Base-by-base conservation (phyloP, 176 grass and related monocot species). In the Oryza glumipatula region DNA sequence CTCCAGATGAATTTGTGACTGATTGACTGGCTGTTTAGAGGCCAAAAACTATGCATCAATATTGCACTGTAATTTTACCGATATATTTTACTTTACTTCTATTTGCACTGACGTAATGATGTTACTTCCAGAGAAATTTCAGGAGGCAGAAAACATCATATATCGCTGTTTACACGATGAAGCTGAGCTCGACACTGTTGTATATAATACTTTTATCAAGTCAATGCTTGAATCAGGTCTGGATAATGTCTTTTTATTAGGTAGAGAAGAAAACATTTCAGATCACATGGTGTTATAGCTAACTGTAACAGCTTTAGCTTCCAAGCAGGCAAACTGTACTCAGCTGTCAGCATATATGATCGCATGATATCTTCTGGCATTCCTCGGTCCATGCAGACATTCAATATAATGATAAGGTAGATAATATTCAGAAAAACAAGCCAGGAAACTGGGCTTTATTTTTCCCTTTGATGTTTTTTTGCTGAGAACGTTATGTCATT, bases 391-490 rank as follows among this genome's bases (percentile, higher is more conserved):
- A 76, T 90, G 82, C 91, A 94, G 83, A 98, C 96, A 79, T 92
- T 94, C 35, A 92, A 94, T 70, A 89, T 92, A 77, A 95, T 98
- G 96, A 98, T 98, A 83, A 98, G 93, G 96, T 98, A 92, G 39
- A 73, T 76, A 58, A 19, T 54, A 1, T 45, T 68, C 23, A 41
- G 15, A 81, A 76, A 82, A 9, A 4, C 39, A 13, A 11, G 36
- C 46, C 24, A 3, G 11, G 45, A 80, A 41, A 51, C 15, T 9
- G 4, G 64, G 52, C 56, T 0, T 16, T 38, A 38, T 38, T 66
- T 7, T 88, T 46, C 11, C 21, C 81, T 65, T 67, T 39, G 21
- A n/a, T 72, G 21, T 78, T n/a, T 41, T 48, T 33, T 70, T 64
- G 44, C 70, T 70, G 49, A 67, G 72, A 72, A 8, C 9, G 73